Base-by-base conservation (phyloP, 306 rosid species). In the Mimosa pudica region DNA sequence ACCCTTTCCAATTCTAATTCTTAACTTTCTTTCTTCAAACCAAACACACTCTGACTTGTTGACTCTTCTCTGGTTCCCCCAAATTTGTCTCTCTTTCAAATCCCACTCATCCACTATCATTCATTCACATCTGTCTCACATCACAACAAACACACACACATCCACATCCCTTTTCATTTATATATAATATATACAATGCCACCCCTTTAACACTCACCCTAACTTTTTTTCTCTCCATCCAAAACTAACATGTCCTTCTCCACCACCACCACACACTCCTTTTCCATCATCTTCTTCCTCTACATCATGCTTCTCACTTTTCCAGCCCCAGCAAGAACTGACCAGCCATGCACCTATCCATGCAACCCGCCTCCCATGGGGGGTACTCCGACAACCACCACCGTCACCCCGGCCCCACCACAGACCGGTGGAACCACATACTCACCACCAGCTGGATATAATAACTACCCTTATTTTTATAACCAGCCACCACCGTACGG, bases 291-390 rank as follows among this genome's bases (percentile, higher is more conserved):
- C 81, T 38, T 90, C 79, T 58, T 86, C 0, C 72, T 83, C 85
- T 83, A 83, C 4, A 45, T 48, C 13, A 17, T 86, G 30, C 75
- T 90, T 35, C 76, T 86, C 41, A 79, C 38, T 57, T 81, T 94
- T 70, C 92, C 88, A 0, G 70, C 14, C 42, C 64, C 78, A 6
- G 70, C 84, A 20, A 82, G 46, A 18, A 35, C 94, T 73, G 97
- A 94, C 12, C 83, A 77, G 69, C 79, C 92, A 0, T 94, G 98
- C 78, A 75, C 89, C 0, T 94, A 94, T 69, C 98, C 98, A 7
- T 94, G 98, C 73, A 89, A 94, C 82, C 94, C 95, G 2, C 96
- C 98, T 4, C 96, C 98, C 16, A 85, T 79, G 17, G 17, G 17
- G 35, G 35, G 71, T 57, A 84, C 89, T 1, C 47, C 92, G 33